Evolutionary conservation across 345 rosid species (phyloP).

Genomic region (Trapa bicornis): DNA sequence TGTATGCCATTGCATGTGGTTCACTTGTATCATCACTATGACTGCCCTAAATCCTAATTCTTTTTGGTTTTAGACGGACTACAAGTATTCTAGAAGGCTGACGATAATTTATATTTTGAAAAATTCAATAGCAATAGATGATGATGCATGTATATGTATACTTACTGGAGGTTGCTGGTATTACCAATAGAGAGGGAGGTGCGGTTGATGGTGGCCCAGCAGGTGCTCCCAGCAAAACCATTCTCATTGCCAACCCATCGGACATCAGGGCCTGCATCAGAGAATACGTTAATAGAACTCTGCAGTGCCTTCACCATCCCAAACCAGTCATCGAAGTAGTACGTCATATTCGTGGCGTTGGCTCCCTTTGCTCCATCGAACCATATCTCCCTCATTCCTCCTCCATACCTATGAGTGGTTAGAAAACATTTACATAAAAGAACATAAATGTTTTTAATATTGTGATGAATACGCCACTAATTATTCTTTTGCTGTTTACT

Average conservation of each 20-base stretch:
- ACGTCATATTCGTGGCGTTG: constrained; percentile 48
- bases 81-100: too few relatives aligned
- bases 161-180: constrained; percentile 36
- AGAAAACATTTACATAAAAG: too few relatives aligned
- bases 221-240: constrained; percentile 44
- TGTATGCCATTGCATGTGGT: too few relatives aligned
- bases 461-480: too few relatives aligned
- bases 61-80: too few relatives aligned
- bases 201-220: constrained; percentile 63
- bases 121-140: too few relatives aligned
- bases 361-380: constrained; percentile 65
- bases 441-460: too few relatives aligned
- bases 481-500: too few relatives aligned
- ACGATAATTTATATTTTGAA: too few relatives aligned
- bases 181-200: constrained; percentile 54
- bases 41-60: too few relatives aligned
- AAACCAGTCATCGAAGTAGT: constrained; percentile 59
- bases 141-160: background rate
- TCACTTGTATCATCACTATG: too few relatives aligned
- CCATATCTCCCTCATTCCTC: constrained; percentile 54
- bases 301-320: constrained; percentile 65
- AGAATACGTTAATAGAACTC: constrained; percentile 56
- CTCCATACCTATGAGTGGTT: constrained; percentile 29
- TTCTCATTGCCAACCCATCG: constrained; percentile 63
- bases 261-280: constrained; percentile 64